phyloP scores from a whole-genome alignment of 345 rosid species.

The Eucalyptus cloeziana region DNA sequence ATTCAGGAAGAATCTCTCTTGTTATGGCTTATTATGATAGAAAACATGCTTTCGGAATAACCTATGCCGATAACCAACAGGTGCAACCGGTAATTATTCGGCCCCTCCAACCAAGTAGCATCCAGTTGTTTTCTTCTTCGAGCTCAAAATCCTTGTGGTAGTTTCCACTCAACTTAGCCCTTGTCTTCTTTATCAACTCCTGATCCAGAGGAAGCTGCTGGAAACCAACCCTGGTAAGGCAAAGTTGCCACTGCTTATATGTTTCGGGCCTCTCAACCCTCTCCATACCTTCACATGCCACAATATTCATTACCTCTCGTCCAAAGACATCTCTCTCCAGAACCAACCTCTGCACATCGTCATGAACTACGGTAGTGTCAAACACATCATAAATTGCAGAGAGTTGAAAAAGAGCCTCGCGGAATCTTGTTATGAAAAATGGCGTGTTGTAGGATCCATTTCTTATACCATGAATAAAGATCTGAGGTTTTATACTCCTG shows the following conservation, averaged over 20 bases:
- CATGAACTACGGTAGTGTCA: slow-evolving; percentile 13
- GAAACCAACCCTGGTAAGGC: slow-evolving; percentile 37
- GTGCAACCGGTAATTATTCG: slow-evolving; percentile 18
- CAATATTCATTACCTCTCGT: slow-evolving; percentile 18
- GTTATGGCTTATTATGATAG: neutral
- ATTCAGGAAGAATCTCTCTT: neutral
- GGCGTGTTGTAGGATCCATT: slow-evolving; percentile 78
- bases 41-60: neutral
- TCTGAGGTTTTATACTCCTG: slow-evolving; percentile 48
- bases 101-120: slow-evolving; percentile 57
- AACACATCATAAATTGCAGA: slow-evolving; percentile 55
- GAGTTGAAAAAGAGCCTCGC: slow-evolving; percentile 71
- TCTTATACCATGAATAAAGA: slow-evolving; percentile 29
- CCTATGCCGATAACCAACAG: slow-evolving; percentile 27
- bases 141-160: slow-evolving; percentile 38
- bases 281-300: slow-evolving; percentile 38
- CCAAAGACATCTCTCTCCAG: slow-evolving; percentile 32
- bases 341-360: slow-evolving; percentile 29
- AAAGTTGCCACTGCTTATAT: slow-evolving; percentile 41
- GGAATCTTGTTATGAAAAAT: slow-evolving; percentile 69
- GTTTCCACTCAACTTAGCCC: neutral
- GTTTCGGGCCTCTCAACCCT: slow-evolving; percentile 47
- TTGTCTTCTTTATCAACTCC: slow-evolving; percentile 6
- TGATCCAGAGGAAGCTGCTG: slow-evolving; percentile 20
- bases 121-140: slow-evolving; percentile 28